Percentiles rank a stretch among this genome's conserved stretches.
phyloP scores from a whole-genome alignment of 805 yeast genomes.

The Hanseniaspora pseudoguilliermondii region DNA sequence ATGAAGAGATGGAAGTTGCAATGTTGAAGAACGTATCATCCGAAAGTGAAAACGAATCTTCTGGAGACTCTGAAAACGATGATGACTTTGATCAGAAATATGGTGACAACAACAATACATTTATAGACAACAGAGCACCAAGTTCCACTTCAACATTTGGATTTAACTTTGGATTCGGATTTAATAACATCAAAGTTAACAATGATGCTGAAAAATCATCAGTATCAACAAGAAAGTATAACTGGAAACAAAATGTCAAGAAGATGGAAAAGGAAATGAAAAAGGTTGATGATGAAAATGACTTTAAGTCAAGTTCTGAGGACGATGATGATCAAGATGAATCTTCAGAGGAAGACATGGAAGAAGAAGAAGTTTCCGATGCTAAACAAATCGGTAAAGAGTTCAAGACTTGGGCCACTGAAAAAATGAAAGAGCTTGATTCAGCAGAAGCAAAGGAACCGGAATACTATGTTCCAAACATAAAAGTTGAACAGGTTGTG shows the following conservation, averaged over 20 bases:
- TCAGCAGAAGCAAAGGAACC: conserved; percentile 53
- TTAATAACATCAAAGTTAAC: conserved; percentile 38
- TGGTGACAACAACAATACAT: conserved; percentile 24
- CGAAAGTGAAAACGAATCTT: conserved; percentile 36
- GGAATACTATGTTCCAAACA: conserved; percentile 40
- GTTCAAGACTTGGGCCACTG: conserved; percentile 83
- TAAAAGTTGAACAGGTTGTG: conserved; percentile 41
- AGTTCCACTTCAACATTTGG: conserved; percentile 37
- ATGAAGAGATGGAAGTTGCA: conserved; percentile 64
- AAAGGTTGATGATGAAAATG: conserved; percentile 46
- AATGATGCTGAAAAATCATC: conserved; percentile 13
- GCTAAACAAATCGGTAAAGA: conserved; percentile 41
- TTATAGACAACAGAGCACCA: conserved; percentile 61
- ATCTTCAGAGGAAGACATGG: conserved; percentile 23
- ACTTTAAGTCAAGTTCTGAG: conserved; percentile 34
- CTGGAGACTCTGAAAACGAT: conserved; percentile 17
- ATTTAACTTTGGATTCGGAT: conserved; percentile 58
- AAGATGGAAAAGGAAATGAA: conserved; percentile 33
- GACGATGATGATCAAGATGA: conserved; percentile 16
- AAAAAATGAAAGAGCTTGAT: conserved; percentile 50
- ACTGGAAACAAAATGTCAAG: conserved; percentile 57
- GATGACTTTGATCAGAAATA: conserved; percentile 22
- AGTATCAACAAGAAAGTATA: conserved; percentile 42
- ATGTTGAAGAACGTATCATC: conserved; percentile 30
- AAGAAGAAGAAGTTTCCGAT: conserved; percentile 21